phyloP scores from a whole-genome alignment of 2,329 filamentous ascomycete genomes.

The Colletotrichum karsti region DNA sequence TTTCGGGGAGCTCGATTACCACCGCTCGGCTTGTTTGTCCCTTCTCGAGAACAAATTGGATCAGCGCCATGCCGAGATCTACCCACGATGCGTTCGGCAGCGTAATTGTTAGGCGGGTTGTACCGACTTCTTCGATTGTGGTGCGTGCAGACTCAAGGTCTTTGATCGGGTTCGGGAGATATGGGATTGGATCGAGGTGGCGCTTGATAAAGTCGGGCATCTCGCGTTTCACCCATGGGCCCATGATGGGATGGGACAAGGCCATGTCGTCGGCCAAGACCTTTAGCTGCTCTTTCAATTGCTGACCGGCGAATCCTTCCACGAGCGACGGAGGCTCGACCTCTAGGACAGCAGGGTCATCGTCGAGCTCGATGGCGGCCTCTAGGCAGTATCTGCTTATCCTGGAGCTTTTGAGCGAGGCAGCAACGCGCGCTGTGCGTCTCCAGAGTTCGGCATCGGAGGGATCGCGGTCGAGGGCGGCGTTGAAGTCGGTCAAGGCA shows the following conservation, averaged over 20 bases:
- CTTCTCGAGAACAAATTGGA: constrained; percentile 41
- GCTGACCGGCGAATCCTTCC: constrained; percentile 70
- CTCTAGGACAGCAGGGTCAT: constrained; percentile 70
- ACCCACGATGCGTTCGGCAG: constrained; percentile 49
- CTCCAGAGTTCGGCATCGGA: constrained; percentile 75
- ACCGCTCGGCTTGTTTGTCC: constrained; percentile 46
- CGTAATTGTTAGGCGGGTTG: constrained; percentile 36
- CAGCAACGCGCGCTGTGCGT: constrained; percentile 64
- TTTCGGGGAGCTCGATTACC: constrained; percentile 45
- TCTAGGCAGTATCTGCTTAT: constrained; percentile 71
- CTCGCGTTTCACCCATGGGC: constrained; percentile 60
- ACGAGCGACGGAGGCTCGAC: constrained; percentile 70
- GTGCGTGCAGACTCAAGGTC: constrained; percentile 37
- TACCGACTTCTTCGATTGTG: constrained; percentile 15
- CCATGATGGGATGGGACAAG: constrained; percentile 68
- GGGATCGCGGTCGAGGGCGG: constrained; percentile 70
- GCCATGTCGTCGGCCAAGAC: constrained; percentile 64
- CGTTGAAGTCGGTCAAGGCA: constrained; percentile 65
- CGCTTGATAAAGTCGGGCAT: constrained; percentile 61
- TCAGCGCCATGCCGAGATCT: constrained; percentile 50
- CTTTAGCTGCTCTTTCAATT: constrained; percentile 64
- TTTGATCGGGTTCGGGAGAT: constrained; percentile 62
- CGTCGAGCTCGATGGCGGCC: constrained; percentile 72
- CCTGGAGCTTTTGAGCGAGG: constrained; percentile 64
- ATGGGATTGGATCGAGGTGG: constrained; percentile 69